phyloP scores from a whole-genome alignment of 2,329 filamentous ascomycete species.

The Nigrospora sphaerica region DNA sequence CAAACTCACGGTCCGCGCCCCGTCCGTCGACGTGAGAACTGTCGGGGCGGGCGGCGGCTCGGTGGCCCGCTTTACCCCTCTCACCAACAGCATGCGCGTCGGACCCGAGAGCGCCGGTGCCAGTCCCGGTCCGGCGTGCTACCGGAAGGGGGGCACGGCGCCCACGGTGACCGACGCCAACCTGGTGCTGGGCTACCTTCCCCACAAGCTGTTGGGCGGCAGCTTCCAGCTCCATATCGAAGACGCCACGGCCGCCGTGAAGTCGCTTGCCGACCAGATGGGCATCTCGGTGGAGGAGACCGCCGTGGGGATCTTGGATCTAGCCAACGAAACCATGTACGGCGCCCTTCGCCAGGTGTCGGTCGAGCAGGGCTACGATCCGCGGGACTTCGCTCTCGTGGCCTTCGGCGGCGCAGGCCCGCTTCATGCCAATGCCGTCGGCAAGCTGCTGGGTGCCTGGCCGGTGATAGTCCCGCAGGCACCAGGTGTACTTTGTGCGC shows the following conservation, averaged over 20 bases:
- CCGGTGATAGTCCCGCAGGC: slow-evolving; percentile 45
- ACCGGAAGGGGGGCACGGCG: slow-evolving; percentile 35
- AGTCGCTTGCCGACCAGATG: slow-evolving; percentile 36
- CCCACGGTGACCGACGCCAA: slow-evolving; percentile 44
- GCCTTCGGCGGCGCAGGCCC: slow-evolving; percentile 44
- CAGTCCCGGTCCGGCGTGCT: slow-evolving; percentile 39
- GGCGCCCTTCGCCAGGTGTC: slow-evolving; percentile 42
- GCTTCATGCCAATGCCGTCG: slow-evolving; percentile 41
- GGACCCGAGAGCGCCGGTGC: slow-evolving; percentile 43
- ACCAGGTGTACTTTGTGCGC: slow-evolving; percentile 40
- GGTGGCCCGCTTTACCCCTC: slow-evolving; percentile 36
- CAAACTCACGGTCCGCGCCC: slow-evolving; percentile 33
- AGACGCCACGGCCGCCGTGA: slow-evolving; percentile 32
- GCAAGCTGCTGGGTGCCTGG: slow-evolving; percentile 40
- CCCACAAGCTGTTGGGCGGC: slow-evolving; percentile 35
- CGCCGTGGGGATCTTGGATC: slow-evolving; percentile 39
- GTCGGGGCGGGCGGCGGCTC: slow-evolving; percentile 43
- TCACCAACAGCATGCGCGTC: slow-evolving; percentile 39
- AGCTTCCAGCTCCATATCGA: slow-evolving; percentile 34
- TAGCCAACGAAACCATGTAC: slow-evolving; percentile 45
- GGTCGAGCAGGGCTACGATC: slow-evolving; percentile 43
- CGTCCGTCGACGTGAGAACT: slow-evolving; percentile 39
- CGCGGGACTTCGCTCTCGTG: slow-evolving; percentile 41
- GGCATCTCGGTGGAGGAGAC: slow-evolving; percentile 30
- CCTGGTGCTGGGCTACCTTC: slow-evolving; percentile 37